These are phyloP conservation scores for Cryptococcus sp. DNA, from an alignment of 1,284 basidiomycete genomes.

Conservation along the genomic window DNA sequence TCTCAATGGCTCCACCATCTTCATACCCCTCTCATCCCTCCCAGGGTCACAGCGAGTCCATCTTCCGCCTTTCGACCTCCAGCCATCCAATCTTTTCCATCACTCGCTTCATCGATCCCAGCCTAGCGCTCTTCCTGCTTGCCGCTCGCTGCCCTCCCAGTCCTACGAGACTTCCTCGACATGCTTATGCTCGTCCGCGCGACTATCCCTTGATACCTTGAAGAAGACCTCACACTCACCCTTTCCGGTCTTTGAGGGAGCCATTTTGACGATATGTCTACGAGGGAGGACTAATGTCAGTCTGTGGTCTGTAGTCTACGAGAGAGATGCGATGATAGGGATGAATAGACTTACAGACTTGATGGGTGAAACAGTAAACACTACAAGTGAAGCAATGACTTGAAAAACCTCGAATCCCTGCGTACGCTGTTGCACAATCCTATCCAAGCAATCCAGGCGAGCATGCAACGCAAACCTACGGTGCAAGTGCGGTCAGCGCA, in stretches of 20 bases:
- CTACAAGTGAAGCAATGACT: not conserved
- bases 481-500: not conserved
- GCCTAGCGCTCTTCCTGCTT: no score
- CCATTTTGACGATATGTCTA: constrained; percentile 26
- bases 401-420: constrained; percentile 9
- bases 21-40: no score
- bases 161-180: not conserved
- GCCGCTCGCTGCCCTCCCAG: not conserved
- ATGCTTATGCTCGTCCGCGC: not conserved
- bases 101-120: no score
- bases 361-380: constrained; percentile 20
- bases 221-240: constrained; percentile 23
- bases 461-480: not conserved
- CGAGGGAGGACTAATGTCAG: not conserved
- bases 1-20: no score
- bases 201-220: not conserved
- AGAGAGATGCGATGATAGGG: not conserved
- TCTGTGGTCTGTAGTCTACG: not conserved
- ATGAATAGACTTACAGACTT: constrained; percentile 23
- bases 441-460: not conserved
- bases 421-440: no score
- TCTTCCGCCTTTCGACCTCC: no score
- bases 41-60: no score
- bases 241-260: constrained; percentile 33
- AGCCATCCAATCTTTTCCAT: no score